Percentiles rank a stretch among this genome's conserved stretches.
Conservation (phyloP, 768 basidiomycete species). For the Leucogyrophana mollusca region DNA sequence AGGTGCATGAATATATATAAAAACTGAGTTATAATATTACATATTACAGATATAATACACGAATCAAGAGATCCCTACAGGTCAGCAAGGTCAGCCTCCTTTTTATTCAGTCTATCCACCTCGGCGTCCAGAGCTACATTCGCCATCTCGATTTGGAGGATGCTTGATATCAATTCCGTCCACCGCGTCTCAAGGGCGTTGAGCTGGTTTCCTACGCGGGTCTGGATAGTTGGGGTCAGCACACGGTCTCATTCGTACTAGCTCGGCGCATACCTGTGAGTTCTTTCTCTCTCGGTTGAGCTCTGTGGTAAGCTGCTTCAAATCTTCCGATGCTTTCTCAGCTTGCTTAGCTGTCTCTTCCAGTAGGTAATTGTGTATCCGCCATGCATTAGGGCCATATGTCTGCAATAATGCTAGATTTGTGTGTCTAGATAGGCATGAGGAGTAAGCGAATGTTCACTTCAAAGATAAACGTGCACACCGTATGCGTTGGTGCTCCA, state of each 20-base stretch:
- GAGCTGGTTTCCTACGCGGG: constrained; percentile 74
- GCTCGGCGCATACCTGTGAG: constrained; percentile 52
- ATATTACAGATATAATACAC: background rate
- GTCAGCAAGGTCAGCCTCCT: constrained; percentile 60
- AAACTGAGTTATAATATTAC: background rate
- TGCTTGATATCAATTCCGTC: constrained; percentile 89
- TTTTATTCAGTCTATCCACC: constrained; percentile 56
- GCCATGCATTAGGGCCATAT: constrained; percentile 90
- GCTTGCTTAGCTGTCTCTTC: constrained; percentile 73
- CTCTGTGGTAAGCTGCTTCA: constrained; percentile 77
- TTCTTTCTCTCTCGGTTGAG: constrained; percentile 91
- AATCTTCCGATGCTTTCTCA: constrained; percentile 71
- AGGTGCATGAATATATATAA: background rate
- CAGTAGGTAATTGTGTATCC: constrained; percentile 85
- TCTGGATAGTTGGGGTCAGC: constrained; percentile 41
- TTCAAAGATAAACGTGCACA: constrained; percentile 27
- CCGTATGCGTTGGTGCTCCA: constrained; percentile 85
- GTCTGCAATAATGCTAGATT: constrained; percentile 82
- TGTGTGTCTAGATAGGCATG: constrained; percentile 54
- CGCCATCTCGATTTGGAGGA: constrained; percentile 95
- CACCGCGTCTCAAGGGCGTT: constrained; percentile 82
- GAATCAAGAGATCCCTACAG: constrained; percentile 7
- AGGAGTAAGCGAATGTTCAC: constrained; percentile 9
- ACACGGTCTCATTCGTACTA: background rate
- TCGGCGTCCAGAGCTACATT: constrained; percentile 86